Conservation (phyloP, 2,329 filamentous ascomycete species). For the Talaromyces sp. region DNA sequence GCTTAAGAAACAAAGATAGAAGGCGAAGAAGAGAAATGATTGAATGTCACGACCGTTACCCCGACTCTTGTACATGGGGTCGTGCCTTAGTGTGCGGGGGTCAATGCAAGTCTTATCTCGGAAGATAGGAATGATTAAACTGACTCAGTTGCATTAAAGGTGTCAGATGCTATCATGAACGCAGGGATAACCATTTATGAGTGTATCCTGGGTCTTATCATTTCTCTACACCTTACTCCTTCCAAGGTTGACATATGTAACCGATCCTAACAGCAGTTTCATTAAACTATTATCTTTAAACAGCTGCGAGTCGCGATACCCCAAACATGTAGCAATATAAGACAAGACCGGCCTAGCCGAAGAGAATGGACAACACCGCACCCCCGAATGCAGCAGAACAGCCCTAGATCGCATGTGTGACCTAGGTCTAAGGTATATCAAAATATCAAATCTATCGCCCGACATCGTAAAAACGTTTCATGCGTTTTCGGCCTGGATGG, state of each 20-base stretch:
- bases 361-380: slow-evolving; percentile 25
- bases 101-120: slow-evolving; percentile 21
- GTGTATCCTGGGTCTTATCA: background rate
- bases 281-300: slow-evolving; percentile 40
- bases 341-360: slow-evolving; percentile 32
- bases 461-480: slow-evolving; percentile 36
- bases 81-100: slow-evolving; percentile 17
- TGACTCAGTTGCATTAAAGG: background rate
- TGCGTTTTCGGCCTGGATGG: slow-evolving; percentile 48
- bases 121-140: slow-evolving; percentile 7
- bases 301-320: slow-evolving; percentile 19
- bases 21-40: background rate
- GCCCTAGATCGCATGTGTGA: slow-evolving; percentile 15
- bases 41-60: background rate
- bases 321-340: slow-evolving; percentile 37
- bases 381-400: slow-evolving; percentile 26
- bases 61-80: background rate
- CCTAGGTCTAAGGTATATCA: slow-evolving; percentile 31
- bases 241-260: background rate
- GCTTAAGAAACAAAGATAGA: background rate
- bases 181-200: background rate
- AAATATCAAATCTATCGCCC: slow-evolving; percentile 35
- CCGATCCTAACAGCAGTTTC: slow-evolving; percentile 16
- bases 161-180: background rate
- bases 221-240: background rate